Evolutionary conservation across 2,329 filamentous ascomycete genomes (phyloP), one percentile per base, ranked within the genome.

Genomic region (Colletotrichum viniferum): DNA sequence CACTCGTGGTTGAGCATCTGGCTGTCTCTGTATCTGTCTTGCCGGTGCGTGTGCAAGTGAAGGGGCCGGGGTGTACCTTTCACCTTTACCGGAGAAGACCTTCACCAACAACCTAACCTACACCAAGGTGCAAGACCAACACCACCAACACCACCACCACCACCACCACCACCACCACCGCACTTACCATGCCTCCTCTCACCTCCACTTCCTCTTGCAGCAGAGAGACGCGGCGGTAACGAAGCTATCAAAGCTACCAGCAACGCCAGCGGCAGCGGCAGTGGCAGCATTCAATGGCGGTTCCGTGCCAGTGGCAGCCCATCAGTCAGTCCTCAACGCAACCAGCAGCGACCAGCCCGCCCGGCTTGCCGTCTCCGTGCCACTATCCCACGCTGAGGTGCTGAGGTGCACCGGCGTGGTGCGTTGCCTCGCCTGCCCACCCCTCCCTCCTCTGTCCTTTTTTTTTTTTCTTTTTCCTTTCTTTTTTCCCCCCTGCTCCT

Each of bases 331-430:
- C 55, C 72, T 72, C 72, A 74, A 74, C 72, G 72, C 72, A 74
- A 74, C 32, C 68, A 74, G 72, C 72, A 52, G 16, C 30, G 68
- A 60, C 61, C 26, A 74, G 68, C 61, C 68, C 28, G 62, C 28
- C 55, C 68, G 61, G 72, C 69, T 71, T 74, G 68, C 72, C 68
- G 68, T 74, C 72, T 74, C 72, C 72, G 72, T 74, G 72, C 72
- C 61, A 71, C 72, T 55, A 74, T 74, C 68, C 72, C 60, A 65
- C 72, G 72, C 72, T 65, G 60, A 38, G 26, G 43, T 34, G 28
- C 14, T 63, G 43, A 48, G 28, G 32, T 34, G 32, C 60, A 34
- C 36, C 36, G 64, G 60, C 64, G 18, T 21, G n/a, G 18, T 63
- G 34, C 63, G 70, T 69, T 28, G 66, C 58, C 43, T 64, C 56